Percentiles rank a stretch among this genome's conserved stretches.
Conservation (phyloP, 2,329 filamentous ascomycete genomes). For the Curvularia verruculosa region DNA sequence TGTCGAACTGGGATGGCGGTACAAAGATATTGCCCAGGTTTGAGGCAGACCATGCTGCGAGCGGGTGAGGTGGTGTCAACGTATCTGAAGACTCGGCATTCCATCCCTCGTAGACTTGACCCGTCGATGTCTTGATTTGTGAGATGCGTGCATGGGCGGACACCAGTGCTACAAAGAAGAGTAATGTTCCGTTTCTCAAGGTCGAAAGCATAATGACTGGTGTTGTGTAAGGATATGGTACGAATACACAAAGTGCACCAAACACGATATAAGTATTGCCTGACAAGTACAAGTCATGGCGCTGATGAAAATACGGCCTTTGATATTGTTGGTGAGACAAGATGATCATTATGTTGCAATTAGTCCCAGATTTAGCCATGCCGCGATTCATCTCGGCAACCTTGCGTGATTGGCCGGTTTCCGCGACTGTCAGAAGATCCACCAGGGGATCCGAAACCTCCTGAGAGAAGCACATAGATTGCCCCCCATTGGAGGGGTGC, state of each 20-base stretch:
- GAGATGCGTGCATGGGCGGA: slow-evolving; percentile 31
- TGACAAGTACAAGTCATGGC: not conserved
- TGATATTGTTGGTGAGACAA: not conserved
- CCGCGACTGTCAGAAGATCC: not conserved
- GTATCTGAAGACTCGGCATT: slow-evolving; percentile 24
- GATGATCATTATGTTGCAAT: not conserved
- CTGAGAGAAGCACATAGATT: not conserved
- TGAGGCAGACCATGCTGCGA: slow-evolving; percentile 32
- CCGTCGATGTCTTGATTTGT: slow-evolving; percentile 28
- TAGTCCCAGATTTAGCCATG: slow-evolving; percentile 1
- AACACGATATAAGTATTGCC: not conserved
- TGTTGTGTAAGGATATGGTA: not conserved
- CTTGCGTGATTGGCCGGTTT: not conserved
- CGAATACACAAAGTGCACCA: not conserved
- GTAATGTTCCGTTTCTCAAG: not conserved
- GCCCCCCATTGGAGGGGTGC: not conserved
- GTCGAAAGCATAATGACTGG: not conserved
- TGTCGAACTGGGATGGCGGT: slow-evolving; percentile 30
- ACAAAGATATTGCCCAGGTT: slow-evolving; percentile 38
- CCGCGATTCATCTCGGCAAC: not conserved
- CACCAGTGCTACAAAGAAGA: not conserved
- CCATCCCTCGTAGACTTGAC: slow-evolving; percentile 30
- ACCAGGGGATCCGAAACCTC: not conserved
- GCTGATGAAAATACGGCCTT: not conserved
- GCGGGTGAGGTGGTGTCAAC: slow-evolving; percentile 9